phyloP scores from a whole-genome alignment of 192 early-diverging fungal species.

The Obelidium mucronatum region DNA sequence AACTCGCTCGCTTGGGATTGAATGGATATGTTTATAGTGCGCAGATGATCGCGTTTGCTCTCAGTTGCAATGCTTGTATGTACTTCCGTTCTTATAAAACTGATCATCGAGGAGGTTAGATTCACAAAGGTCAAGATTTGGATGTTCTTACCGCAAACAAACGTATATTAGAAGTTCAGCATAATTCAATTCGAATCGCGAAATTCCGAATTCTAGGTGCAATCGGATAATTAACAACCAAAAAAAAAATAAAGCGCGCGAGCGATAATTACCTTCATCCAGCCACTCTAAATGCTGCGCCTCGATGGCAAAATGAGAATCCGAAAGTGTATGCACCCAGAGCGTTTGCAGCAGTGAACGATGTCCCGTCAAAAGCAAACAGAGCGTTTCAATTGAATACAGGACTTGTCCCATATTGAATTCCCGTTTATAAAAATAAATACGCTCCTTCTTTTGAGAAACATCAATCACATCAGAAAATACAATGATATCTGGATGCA shows the following conservation, averaged over 20 bases:
- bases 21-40: constrained; percentile 17
- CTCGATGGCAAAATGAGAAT: constrained; percentile 15
- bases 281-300: constrained; percentile 17
- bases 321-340: constrained; percentile 36
- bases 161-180: constrained; percentile 39
- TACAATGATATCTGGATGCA: constrained; percentile 37
- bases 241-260: constrained; percentile 2
- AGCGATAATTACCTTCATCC: constrained; percentile 15
- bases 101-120: no score
- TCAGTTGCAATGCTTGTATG: neutral
- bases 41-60: neutral
- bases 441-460: constrained; percentile 22
- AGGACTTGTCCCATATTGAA: constrained; percentile 75
- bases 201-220: neutral
- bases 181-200: constrained; percentile 21
- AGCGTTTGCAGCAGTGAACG: constrained; percentile 58
- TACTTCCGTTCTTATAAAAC: constrained; percentile 3
- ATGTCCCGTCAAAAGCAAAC: constrained; percentile 58
- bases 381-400: constrained; percentile 68
- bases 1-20: constrained; percentile 26
- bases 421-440: constrained; percentile 61
- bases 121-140: no score
- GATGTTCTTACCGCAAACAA: constrained; percentile 42
- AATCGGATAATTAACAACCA: neutral
- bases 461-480: constrained; percentile 5